Conservation (phyloP, 371 early-diverging fungal species). For the Lichtheimia ornata region DNA sequence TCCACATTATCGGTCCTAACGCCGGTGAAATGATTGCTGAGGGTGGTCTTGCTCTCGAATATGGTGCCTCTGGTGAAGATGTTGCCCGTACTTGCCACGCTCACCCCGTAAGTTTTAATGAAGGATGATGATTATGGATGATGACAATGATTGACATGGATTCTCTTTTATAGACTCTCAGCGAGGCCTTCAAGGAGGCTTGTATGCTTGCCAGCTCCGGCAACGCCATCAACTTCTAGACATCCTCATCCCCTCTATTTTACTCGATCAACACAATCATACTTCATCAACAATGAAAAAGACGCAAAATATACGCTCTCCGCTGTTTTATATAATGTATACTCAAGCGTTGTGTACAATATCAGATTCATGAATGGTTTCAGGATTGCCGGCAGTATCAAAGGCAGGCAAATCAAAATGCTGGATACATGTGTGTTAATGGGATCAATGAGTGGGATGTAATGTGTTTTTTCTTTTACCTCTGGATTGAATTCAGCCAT, state of each 20-base stretch:
- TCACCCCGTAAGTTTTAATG: constrained; percentile 70
- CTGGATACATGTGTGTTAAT: constrained; percentile 1
- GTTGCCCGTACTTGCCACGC: constrained; percentile 98
- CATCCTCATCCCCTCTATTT: constrained; percentile 1
- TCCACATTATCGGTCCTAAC: constrained; percentile 97
- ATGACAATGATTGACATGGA: neutral
- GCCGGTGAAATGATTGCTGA: constrained; percentile 99
- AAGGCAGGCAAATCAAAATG: constrained; percentile 24
- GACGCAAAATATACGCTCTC: neutral
- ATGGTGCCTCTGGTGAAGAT: constrained; percentile 95
- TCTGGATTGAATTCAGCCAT: constrained; percentile 75
- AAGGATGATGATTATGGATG: constrained; percentile 3
- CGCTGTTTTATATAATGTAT: neutral
- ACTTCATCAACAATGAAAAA: neutral
- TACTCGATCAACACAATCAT: neutral
- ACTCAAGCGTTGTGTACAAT: constrained; percentile 1
- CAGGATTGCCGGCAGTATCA: constrained; percentile 10
- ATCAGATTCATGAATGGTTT: constrained; percentile 10
- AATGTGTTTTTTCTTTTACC: constrained; percentile 9
- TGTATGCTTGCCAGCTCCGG: constrained; percentile 82
- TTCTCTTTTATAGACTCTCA: constrained; percentile 60
- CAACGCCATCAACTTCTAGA: constrained; percentile 70
- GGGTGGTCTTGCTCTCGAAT: constrained; percentile 96
- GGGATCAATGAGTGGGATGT: neutral
- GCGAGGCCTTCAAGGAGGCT: constrained; percentile 98